Conservation (phyloP, 306 rosid species). For the Trifolium pratense region DNA sequence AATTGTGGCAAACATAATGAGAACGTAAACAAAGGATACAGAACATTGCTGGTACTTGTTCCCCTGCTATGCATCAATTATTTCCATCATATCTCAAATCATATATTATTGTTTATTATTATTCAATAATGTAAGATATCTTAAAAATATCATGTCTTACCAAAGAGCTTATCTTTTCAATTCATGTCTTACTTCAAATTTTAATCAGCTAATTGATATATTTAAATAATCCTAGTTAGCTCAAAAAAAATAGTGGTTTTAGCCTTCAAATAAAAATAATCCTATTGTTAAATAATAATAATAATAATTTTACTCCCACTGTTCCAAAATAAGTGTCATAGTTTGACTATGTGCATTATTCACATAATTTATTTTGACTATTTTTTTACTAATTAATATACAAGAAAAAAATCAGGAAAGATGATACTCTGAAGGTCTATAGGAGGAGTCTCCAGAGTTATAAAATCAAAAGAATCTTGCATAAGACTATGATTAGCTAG, state of each 20-base stretch:
- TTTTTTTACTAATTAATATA: too few species aligned
- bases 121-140: slow-evolving; percentile 33
- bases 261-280: too few species aligned
- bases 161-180: slow-evolving; percentile 33
- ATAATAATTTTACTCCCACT: too few species aligned
- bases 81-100: slow-evolving; percentile 6
- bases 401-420: too few species aligned
- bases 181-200: slow-evolving; percentile 40
- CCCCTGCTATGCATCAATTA: slow-evolving; percentile 28
- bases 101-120: slow-evolving; percentile 23
- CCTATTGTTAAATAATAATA: too few species aligned
- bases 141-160: slow-evolving; percentile 14
- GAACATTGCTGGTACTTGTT: slow-evolving; percentile 42
- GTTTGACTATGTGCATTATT: too few species aligned
- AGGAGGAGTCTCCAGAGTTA: too few species aligned
- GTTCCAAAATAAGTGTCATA: too few species aligned
- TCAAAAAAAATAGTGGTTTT: not conserved
- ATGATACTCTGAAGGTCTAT: too few species aligned
- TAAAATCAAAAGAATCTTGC: too few species aligned
- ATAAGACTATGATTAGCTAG: too few species aligned
- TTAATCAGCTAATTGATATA: slow-evolving; percentile 18
- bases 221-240: slow-evolving; percentile 2
- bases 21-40: slow-evolving; percentile 40
- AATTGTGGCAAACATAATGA: slow-evolving; percentile 30
- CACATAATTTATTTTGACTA: too few species aligned